Conservation (phyloP, 192 early-diverging fungal genomes). For the Funneliformis geosporum region DNA sequence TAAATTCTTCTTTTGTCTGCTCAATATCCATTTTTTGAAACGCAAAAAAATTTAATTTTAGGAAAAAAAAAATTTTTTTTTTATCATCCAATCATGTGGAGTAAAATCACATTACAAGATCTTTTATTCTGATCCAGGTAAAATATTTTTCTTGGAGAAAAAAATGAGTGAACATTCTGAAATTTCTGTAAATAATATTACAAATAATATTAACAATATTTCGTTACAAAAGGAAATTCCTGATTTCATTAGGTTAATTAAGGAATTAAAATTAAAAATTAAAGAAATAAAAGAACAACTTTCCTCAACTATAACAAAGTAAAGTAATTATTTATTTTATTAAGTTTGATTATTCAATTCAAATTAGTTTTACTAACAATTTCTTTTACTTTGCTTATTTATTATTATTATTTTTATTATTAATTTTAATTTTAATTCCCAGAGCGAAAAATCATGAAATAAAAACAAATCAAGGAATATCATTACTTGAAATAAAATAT, state of each 20-base stretch:
- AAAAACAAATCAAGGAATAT: constrained; percentile 75
- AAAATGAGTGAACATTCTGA: too few species aligned
- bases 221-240: too few species aligned
- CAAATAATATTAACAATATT: too few species aligned
- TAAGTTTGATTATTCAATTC: neutral
- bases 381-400: neutral
- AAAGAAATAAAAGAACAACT: constrained; percentile 30
- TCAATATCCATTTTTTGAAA: too few species aligned
- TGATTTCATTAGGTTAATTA: constrained; percentile 20
- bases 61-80: too few species aligned
- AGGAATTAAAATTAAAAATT: constrained; percentile 26
- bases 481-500: constrained; percentile 88
- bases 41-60: too few species aligned
- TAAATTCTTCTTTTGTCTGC: too few species aligned
- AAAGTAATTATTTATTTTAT: neutral
- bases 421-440: neutral
- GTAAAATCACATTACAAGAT: too few species aligned
- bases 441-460: neutral
- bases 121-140: too few species aligned
- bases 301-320: neutral
- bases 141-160: too few species aligned
- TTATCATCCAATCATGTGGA: too few species aligned
- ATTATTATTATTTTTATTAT: neutral
- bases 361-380: neutral
- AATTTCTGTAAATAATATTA: too few species aligned